These are phyloP conservation scores for Rhodamnia argentea DNA, from an alignment of 345 rosid species.

Conservation along the genomic window DNA sequence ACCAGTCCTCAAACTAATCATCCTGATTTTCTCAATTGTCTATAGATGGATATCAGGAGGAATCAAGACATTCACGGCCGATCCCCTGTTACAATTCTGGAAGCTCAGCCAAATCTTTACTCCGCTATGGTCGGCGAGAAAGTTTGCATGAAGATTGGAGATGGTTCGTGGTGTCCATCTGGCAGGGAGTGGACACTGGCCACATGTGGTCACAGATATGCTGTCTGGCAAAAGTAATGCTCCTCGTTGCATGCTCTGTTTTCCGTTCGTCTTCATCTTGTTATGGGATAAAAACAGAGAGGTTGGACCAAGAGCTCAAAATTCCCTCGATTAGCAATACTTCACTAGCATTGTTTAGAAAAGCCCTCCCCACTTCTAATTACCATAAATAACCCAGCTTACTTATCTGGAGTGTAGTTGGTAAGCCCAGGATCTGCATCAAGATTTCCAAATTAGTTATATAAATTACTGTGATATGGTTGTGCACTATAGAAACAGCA, in stretches of 20 bases:
- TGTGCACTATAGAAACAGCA: not conserved
- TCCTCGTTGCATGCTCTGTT: not conserved
- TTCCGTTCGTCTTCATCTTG: not conserved
- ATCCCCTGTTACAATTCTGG: slow-evolving; percentile 44
- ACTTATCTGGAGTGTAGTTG: not conserved
- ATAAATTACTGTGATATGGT: not conserved
- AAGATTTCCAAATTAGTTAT: not conserved
- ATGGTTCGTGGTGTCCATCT: slow-evolving; percentile 85
- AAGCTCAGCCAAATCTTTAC: slow-evolving; percentile 61
- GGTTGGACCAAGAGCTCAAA: not conserved
- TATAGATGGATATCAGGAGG: slow-evolving; percentile 57
- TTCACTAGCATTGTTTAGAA: not conserved
- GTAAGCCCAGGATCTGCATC: not conserved
- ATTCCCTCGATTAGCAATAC: not conserved
- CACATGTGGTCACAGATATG: slow-evolving; percentile 61
- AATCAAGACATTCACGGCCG: slow-evolving; percentile 56
- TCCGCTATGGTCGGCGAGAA: slow-evolving; percentile 73
- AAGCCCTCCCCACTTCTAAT: not conserved
- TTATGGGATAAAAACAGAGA: not conserved
- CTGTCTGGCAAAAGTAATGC: slow-evolving; percentile 66
- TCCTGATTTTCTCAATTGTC: not conserved
- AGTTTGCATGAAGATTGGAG: slow-evolving; percentile 78
- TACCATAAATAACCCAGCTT: not conserved
- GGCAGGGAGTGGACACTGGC: slow-evolving; percentile 72
- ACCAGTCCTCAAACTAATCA: not conserved